These are phyloP conservation scores for Cadophora sp. DNA, from an alignment of 2,329 filamentous ascomycete species.

Conservation along the genomic window DNA sequence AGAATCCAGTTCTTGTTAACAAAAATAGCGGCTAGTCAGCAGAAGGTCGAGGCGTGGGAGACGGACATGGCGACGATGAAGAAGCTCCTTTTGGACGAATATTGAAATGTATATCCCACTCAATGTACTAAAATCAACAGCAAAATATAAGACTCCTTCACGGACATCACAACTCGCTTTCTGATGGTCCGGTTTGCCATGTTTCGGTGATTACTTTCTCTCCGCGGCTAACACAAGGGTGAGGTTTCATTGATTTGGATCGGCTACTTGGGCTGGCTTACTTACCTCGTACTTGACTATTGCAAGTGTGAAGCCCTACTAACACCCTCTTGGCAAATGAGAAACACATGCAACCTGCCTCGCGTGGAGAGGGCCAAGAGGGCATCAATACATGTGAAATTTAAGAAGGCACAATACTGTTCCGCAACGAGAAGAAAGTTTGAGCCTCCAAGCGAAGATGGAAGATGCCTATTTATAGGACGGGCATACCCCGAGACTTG, in stretches of 20 bases:
- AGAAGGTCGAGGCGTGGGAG: constrained; percentile 77
- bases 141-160: background rate
- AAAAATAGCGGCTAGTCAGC: constrained; percentile 78
- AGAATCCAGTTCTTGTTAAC: constrained; percentile 74
- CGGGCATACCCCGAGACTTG: background rate
- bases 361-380: no score
- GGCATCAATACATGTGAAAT: no score
- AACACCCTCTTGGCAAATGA: background rate
- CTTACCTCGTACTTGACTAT: background rate
- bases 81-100: constrained; percentile 67
- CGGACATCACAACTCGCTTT: no score
- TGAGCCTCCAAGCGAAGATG: background rate
- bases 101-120: constrained; percentile 28
- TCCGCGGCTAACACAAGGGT: background rate
- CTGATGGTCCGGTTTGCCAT: background rate
- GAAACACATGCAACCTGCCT: no score
- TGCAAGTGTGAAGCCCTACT: no score
- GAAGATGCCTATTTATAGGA: background rate
- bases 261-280: background rate
- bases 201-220: background rate
- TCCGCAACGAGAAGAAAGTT: background rate
- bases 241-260: background rate
- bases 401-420: background rate
- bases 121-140: constrained; percentile 11
- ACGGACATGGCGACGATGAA: constrained; percentile 74